These are phyloP conservation scores for Euphorbia tirucalli DNA, from an alignment of 345 rosid species.

Conservation along the genomic window DNA sequence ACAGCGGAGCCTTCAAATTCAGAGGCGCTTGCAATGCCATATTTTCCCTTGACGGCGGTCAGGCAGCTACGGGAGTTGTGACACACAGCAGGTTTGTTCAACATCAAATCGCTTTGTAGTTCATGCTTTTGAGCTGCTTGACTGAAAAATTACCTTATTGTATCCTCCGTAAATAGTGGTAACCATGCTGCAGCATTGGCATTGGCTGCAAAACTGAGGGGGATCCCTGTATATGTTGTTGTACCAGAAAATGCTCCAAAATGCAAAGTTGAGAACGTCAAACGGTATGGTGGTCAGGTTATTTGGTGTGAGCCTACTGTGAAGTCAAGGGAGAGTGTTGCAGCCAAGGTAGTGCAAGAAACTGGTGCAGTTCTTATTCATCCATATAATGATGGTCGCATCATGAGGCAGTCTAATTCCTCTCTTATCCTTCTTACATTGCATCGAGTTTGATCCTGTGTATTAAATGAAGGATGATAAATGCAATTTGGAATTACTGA, in stretches of 20 bases:
- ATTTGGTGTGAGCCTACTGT: conserved; percentile 67
- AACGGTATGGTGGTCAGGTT: conserved; percentile 76
- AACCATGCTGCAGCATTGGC: conserved; percentile 97
- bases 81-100: conserved; percentile 82
- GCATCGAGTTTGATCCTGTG: no score
- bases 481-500: no score
- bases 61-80: conserved; percentile 80
- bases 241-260: conserved; percentile 84
- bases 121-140: conserved; percentile 1
- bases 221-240: conserved; percentile 70
- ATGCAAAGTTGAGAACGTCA: conserved; percentile 83
- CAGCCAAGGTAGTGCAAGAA: conserved; percentile 57
- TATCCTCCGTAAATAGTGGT: conserved; percentile 49
- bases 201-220: conserved; percentile 76
- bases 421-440: not conserved
- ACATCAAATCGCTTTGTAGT: not conserved
- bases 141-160: conserved; percentile 14
- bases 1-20: conserved; percentile 88
- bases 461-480: no score
- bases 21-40: conserved; percentile 95
- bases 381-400: conserved; percentile 72
- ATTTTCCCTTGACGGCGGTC: conserved; percentile 54
- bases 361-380: conserved; percentile 81
- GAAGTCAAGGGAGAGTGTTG: conserved; percentile 65
- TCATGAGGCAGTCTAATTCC: conserved; percentile 55